A percentile compares a stretch with the other conserved stretches of the same genome.
Evolutionary conservation across 2,329 filamentous ascomycete species (phyloP).

Genomic region (Phialophora tarda): DNA sequence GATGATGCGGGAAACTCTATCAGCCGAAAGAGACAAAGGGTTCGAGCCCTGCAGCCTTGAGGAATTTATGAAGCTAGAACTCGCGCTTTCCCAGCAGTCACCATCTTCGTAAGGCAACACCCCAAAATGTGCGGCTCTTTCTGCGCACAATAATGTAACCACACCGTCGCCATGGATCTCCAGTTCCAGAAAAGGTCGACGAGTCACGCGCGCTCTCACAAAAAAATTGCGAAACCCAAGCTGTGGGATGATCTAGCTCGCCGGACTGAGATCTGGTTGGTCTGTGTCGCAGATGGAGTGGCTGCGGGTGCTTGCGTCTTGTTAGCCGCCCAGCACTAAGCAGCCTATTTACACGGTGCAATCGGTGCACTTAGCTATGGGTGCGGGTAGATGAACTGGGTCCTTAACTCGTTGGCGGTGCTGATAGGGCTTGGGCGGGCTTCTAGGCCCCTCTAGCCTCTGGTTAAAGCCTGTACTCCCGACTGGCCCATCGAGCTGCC

Average conservation of each 20-base stretch:
- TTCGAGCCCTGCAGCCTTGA: neutral
- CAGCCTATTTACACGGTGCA: neutral
- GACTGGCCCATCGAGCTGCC: conserved; percentile 5
- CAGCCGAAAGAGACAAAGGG: neutral
- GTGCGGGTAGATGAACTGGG: neutral
- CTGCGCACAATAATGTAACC: neutral
- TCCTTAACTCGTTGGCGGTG: neutral
- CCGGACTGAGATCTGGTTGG: conserved; percentile 12
- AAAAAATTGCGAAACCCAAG: conserved; percentile 5
- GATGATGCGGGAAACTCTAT: neutral
- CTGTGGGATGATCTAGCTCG: neutral
- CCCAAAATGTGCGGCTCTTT: neutral
- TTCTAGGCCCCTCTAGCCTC: conserved; percentile 4
- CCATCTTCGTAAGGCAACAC: neutral
- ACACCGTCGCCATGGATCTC: neutral
- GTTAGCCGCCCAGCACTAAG: conserved; percentile 3
- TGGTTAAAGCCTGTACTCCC: conserved; percentile 1
- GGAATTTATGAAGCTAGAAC: neutral
- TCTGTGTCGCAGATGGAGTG: neutral
- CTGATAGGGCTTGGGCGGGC: conserved; percentile 7
- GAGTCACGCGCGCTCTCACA: conserved; percentile 21
- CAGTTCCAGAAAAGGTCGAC: conserved; percentile 15
- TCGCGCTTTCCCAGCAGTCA: neutral
- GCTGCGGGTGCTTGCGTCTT: conserved; percentile 1
- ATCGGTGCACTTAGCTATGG: neutral